Conservation (phyloP, 163 green algal genomes). For the Chloromonas sp. region DNA sequence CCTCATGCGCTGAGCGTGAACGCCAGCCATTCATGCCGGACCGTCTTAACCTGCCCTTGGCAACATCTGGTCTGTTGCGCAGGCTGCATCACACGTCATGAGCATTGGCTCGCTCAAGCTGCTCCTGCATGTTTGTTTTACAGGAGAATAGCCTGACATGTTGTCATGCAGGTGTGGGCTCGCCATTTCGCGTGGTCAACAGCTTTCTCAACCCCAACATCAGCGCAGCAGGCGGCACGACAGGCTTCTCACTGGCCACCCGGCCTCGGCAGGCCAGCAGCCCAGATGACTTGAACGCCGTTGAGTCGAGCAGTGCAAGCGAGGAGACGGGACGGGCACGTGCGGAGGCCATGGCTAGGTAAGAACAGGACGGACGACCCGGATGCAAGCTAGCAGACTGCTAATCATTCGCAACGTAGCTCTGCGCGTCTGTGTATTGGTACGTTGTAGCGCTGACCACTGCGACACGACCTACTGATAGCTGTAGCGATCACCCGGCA, state of each 20-base stretch:
- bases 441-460: too few relatives aligned
- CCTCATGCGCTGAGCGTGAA: background rate
- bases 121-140: background rate
- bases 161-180: background rate
- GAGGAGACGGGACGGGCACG: background rate
- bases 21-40: background rate
- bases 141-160: background rate
- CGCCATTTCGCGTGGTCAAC: constrained; percentile 20
- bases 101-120: background rate
- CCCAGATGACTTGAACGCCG: background rate
- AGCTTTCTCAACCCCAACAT: background rate
- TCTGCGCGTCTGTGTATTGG: too few relatives aligned
- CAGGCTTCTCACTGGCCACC: constrained; percentile 15
- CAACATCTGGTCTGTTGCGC: background rate
- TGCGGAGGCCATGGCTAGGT: background rate
- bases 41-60: background rate
- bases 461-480: too few relatives aligned
- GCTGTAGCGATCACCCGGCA: too few relatives aligned
- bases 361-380: background rate
- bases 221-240: background rate
- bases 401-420: too few relatives aligned
- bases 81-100: background rate
- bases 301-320: background rate
- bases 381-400: too few relatives aligned
- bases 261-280: background rate